These are phyloP conservation scores for Davidsoniella virescens DNA, from an alignment of 2,329 filamentous ascomycete species.

Conservation along the genomic window DNA sequence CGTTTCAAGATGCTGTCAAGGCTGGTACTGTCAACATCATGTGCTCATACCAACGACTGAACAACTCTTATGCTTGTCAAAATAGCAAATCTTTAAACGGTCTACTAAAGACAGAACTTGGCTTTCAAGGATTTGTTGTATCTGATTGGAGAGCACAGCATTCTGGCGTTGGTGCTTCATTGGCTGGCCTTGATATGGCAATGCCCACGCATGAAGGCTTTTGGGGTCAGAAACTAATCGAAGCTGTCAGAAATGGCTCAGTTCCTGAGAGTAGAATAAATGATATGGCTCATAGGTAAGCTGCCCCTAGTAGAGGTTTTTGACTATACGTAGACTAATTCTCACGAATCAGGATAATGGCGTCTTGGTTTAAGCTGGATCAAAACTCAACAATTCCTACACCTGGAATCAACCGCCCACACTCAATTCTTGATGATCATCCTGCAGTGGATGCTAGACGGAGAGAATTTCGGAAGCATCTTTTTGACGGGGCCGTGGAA, in stretches of 20 bases:
- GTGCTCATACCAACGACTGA: constrained; percentile 54
- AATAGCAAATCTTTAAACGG: constrained; percentile 53
- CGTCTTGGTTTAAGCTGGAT: constrained; percentile 39
- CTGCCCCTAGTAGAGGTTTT: too few species aligned
- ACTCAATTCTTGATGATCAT: constrained; percentile 33
- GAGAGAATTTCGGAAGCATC: constrained; percentile 20
- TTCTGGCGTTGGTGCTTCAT: constrained; percentile 40
- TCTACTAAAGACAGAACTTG: constrained; percentile 45
- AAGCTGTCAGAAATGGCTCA: constrained; percentile 43
- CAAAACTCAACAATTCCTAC: constrained; percentile 32
- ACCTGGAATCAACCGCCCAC: constrained; percentile 36
- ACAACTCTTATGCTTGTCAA: constrained; percentile 55
- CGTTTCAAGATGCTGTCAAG: constrained; percentile 50
- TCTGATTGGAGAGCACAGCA: constrained; percentile 55
- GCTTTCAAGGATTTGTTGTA: constrained; percentile 49
- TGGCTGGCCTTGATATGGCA: constrained; percentile 54
- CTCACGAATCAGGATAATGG: constrained; percentile 26
- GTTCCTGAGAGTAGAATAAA: constrained; percentile 37
- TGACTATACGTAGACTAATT: not conserved
- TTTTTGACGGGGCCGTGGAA: constrained; percentile 42
- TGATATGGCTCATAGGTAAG: constrained; percentile 40
- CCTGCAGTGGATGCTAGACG: constrained; percentile 31
- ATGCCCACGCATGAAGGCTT: constrained; percentile 37
- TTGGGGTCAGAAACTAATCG: constrained; percentile 38
- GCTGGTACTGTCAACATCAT: constrained; percentile 42